These are phyloP conservation scores for Plasmodium vinckei DNA, from an alignment of 169 alveolate genomes.

Conservation along the genomic window DNA sequence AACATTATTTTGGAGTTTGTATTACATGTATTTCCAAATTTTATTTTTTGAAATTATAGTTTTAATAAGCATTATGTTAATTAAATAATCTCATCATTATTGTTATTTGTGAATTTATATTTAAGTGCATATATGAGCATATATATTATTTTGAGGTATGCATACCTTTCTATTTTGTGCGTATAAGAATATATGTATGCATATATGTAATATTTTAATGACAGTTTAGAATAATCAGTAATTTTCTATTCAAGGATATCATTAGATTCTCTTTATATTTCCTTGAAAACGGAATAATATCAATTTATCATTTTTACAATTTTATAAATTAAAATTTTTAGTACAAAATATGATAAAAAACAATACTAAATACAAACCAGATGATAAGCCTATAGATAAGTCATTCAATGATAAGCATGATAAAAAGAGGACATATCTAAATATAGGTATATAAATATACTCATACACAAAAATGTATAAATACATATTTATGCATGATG, in stretches of 20 bases:
- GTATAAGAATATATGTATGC: constrained; percentile 7
- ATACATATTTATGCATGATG: not conserved
- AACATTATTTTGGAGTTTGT: too few species aligned
- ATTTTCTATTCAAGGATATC: not conserved
- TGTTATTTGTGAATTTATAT: too few species aligned
- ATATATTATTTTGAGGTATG: too few species aligned
- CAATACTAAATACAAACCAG: constrained; percentile 28
- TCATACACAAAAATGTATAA: constrained; percentile 7
- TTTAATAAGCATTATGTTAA: too few species aligned
- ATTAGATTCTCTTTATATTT: constrained; percentile 7
- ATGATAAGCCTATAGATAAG: constrained; percentile 47
- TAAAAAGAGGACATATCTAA: constrained; percentile 49
- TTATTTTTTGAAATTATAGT: too few species aligned
- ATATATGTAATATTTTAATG: constrained; percentile 1
- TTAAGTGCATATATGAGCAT: too few species aligned
- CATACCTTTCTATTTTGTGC: not conserved
- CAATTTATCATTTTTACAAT: constrained; percentile 2
- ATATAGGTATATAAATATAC: constrained; percentile 23
- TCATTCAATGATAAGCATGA: constrained; percentile 44
- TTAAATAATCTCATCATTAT: too few species aligned
- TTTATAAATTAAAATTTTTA: constrained; percentile 25
- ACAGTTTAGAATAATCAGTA: constrained; percentile 9
- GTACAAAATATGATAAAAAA: constrained; percentile 44
- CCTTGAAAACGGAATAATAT: not conserved
- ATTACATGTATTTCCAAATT: too few species aligned